Evolutionary conservation across 768 basidiomycete genomes (phyloP).

Genomic region (Lactifluus volemus): DNA sequence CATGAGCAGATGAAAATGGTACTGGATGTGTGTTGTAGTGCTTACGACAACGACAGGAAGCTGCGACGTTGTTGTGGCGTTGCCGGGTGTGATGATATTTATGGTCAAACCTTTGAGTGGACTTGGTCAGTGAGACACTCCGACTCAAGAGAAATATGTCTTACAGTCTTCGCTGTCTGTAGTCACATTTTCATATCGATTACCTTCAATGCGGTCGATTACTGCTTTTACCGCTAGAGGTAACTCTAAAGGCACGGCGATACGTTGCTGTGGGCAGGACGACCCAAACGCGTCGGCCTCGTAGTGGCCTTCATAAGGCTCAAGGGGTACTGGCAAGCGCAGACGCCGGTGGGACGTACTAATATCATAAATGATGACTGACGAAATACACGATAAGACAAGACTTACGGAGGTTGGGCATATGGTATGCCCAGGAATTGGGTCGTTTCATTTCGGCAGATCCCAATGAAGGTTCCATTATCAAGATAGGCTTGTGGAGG

Average conservation of each 20-base stretch:
- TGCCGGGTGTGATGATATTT: slow-evolving; percentile 12
- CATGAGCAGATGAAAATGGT: background rate
- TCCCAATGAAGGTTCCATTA: slow-evolving; percentile 22
- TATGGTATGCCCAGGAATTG: slow-evolving; percentile 26
- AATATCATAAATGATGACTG: slow-evolving; percentile 1
- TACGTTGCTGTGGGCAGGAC: slow-evolving; percentile 23
- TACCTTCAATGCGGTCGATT: slow-evolving; percentile 2
- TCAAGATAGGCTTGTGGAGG: too few species aligned
- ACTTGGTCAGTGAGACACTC: background rate
- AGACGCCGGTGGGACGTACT: slow-evolving; percentile 18
- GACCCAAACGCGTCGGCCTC: slow-evolving; percentile 20
- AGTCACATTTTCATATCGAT: slow-evolving; percentile 12
- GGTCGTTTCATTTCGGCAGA: slow-evolving; percentile 3
- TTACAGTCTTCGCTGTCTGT: slow-evolving; percentile 17
- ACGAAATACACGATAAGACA: too few species aligned
- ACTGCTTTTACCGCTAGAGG: background rate
- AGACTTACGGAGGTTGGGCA: slow-evolving; percentile 25
- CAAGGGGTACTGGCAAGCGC: slow-evolving; percentile 13
- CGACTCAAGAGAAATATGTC: background rate
- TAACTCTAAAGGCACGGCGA: slow-evolving; percentile 2
- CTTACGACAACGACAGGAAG: slow-evolving; percentile 19
- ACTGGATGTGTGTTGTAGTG: too few species aligned
- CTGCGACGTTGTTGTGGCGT: background rate
- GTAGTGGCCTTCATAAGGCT: slow-evolving; percentile 18
- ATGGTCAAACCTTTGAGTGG: slow-evolving; percentile 15